Evolutionary conservation across 345 rosid genomes (phyloP), one percentile per base, ranked within the genome.

Genomic region (Geranium rotundifolium): DNA sequence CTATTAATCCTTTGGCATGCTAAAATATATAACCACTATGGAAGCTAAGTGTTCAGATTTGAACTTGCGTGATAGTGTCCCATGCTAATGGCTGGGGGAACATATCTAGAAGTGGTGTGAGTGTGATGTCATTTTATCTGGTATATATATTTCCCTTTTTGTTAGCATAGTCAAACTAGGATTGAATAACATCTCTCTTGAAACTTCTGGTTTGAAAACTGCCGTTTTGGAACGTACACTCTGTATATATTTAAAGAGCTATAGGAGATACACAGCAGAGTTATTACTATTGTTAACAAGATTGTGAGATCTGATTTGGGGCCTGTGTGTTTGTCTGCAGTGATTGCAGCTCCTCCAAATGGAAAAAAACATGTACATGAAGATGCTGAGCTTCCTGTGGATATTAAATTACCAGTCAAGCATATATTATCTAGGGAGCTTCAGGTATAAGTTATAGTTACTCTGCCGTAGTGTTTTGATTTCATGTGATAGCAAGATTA

Each of bases 371-470:
- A 71, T 50, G 85, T 86, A 67, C 89, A 67, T 65, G 86, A 88
- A 58, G 92, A 84, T 41, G 90, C 82, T 57, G 56, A 23, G 14
- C 88, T 79, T 71, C 89, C 87, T 9, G 81, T 88, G 67, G 95
- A 90, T 73, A 67, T 90, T 72, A 90, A 84, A 74, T 79, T 90
- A 76, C 97, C 97, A 19, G 91, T 88, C 66, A 90, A 76, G 76
- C 99, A 93, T 75, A 84, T 91, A 61, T 58, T 91, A 41, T 87
- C 95, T 49, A 87, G 82, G 80, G 98, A 91, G 76, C 88, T 91
- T 74, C 96, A 88, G 96, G 98, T 88, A 79, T 65, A 54, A 50
- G 34, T 31, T 69, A 31, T 63, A 61, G 59, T 56, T 5, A 20
- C 56, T 4, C 14, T 0, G 12, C 54, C 10, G 6, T 50, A 31